phyloP scores from a whole-genome alignment of 768 basidiomycete species.

The Sarcodon aspratus region DNA sequence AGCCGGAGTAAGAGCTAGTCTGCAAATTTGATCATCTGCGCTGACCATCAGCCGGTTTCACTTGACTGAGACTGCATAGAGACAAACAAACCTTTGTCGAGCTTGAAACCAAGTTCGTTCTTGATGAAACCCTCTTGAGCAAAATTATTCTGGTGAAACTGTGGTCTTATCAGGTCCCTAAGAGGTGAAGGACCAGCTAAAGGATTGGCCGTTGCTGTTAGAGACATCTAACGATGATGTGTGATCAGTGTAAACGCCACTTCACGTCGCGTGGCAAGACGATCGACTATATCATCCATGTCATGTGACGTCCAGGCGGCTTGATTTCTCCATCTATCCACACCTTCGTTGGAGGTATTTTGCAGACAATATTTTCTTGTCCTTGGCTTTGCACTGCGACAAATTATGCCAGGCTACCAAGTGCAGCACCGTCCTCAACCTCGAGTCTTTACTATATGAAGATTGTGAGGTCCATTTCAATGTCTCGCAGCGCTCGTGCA shows the following conservation, averaged over 20 bases:
- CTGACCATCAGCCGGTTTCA: neutral
- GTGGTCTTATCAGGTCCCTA: slow-evolving; percentile 67
- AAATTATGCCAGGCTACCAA: no score
- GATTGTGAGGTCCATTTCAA: no score
- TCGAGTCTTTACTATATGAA: no score
- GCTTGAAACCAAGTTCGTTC: slow-evolving; percentile 70
- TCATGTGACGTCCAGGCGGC: no score
- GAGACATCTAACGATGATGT: neutral
- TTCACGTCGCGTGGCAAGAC: slow-evolving; percentile 4
- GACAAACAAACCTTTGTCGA: slow-evolving; percentile 71
- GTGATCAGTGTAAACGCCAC: neutral
- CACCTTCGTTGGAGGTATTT: no score
- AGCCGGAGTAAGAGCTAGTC: slow-evolving; percentile 64
- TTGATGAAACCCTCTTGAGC: slow-evolving; percentile 75
- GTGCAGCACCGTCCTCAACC: no score
- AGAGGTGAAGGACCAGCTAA: slow-evolving; percentile 20
- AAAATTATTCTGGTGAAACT: slow-evolving; percentile 92
- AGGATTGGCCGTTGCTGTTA: slow-evolving; percentile 11
- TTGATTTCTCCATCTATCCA: no score
- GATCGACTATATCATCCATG: neutral
- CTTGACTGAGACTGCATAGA: neutral
- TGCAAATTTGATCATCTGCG: slow-evolving; percentile 90
- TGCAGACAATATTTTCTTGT: no score
- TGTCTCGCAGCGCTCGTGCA: no score
- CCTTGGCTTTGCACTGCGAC: no score